Percentiles rank a stretch among this genome's conserved stretches.
Conservation (phyloP, 129 eudicot species). For the Erigeron canadensis region DNA sequence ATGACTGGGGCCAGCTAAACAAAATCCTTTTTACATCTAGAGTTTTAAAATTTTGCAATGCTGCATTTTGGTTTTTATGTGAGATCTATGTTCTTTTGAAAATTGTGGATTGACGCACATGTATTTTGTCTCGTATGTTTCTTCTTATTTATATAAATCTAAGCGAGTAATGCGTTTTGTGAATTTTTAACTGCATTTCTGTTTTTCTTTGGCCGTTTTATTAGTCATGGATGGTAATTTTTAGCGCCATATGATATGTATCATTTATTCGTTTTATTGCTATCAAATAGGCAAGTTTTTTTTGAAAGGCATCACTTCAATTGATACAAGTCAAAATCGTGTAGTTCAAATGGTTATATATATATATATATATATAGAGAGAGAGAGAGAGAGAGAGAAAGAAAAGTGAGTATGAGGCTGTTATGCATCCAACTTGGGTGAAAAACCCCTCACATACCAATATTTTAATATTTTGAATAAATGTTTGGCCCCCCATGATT, state of each 20-base stretch:
- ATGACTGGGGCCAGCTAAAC: constrained; percentile 30
- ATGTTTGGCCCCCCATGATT: no score
- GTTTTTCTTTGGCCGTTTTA: background rate
- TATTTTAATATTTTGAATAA: no score
- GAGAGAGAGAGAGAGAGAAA: no score
- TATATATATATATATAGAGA: no score
- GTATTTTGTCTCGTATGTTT: no score
- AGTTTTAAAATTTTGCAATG: constrained; percentile 12
- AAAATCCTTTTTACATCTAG: background rate
- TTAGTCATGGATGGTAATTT: constrained; percentile 8
- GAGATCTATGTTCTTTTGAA: constrained; percentile 8
- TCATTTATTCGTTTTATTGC: constrained; percentile 4
- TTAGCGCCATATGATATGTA: background rate
- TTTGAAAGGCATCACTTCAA: background rate
- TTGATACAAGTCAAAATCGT: background rate
- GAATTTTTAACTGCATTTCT: background rate
- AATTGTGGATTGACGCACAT: no score
- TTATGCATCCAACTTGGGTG: no score
- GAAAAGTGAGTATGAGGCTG: no score
- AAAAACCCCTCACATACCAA: no score
- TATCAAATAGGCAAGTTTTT: background rate
- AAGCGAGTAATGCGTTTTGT: no score
- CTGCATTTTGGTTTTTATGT: constrained; percentile 12
- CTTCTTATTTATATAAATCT: no score
- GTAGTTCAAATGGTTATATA: background rate